Conservation (phyloP, 1,284 basidiomycete genomes). For the Trichosporon sp. region DNA sequence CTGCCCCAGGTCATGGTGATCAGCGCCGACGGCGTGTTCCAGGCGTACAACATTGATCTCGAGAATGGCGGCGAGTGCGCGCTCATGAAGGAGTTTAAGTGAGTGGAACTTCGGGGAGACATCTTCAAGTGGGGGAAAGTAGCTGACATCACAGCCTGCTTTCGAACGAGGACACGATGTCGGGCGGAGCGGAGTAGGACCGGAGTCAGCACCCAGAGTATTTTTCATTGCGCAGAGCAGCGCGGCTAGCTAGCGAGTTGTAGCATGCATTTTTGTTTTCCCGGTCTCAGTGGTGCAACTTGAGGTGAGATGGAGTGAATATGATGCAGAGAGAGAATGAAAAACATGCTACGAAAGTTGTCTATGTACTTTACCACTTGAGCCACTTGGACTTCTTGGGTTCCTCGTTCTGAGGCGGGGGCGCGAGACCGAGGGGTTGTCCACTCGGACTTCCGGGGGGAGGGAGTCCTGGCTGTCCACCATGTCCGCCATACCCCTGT, state of each 20-base stretch:
- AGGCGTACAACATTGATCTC: conserved; percentile 92
- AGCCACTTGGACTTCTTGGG: conserved; percentile 18
- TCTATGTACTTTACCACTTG: background rate
- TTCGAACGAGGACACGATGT: conserved; percentile 31
- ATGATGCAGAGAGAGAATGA: background rate
- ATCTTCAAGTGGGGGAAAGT: too few species aligned
- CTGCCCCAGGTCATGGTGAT: conserved; percentile 96
- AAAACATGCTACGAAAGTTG: conserved; percentile 6
- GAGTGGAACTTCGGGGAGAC: too few species aligned
- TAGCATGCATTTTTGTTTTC: conserved; percentile 21
- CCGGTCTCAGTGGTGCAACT: background rate
- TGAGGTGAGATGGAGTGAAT: background rate
- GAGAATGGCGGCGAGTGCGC: conserved; percentile 95
- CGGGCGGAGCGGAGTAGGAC: conserved; percentile 23
- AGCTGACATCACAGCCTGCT: conserved; percentile 17
- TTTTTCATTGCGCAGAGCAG: background rate
- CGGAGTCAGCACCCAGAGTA: background rate
- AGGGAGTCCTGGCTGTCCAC: background rate
- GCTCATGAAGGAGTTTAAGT: conserved; percentile 85
- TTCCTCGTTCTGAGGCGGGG: background rate
- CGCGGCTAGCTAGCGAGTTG: conserved; percentile 20
- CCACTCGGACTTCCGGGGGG: background rate
- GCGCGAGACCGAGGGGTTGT: background rate
- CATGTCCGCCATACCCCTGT: background rate
- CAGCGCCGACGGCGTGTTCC: conserved; percentile 92